phyloP scores from a whole-genome alignment of 2,329 filamentous ascomycete species.

The Epichloe bromicola region DNA sequence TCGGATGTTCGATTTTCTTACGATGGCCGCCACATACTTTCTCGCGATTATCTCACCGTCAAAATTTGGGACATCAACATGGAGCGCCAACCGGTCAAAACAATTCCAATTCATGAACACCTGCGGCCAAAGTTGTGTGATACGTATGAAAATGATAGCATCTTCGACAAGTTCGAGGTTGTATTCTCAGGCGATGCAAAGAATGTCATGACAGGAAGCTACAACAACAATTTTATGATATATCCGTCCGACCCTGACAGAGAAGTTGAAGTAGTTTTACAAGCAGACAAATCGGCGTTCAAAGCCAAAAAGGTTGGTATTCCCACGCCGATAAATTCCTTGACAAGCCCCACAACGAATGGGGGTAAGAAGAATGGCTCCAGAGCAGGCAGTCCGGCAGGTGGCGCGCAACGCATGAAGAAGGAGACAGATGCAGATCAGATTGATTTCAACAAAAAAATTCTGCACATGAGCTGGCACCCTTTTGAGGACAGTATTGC shows the following conservation, averaged over 20 bases:
- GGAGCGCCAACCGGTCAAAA: slow-evolving; percentile 95
- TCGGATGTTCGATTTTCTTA: slow-evolving; percentile 96
- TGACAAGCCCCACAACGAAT: slow-evolving; percentile 59
- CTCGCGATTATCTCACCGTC: slow-evolving; percentile 93
- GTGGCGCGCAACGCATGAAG: slow-evolving; percentile 75
- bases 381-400: slow-evolving; percentile 76
- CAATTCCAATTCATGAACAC: slow-evolving; percentile 96
- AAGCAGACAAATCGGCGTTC: slow-evolving; percentile 97
- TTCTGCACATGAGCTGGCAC: slow-evolving; percentile 99
- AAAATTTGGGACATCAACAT: slow-evolving; percentile 99
- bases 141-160: slow-evolving; percentile 98
- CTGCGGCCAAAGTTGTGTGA: slow-evolving; percentile 88
- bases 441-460: slow-evolving; percentile 99
- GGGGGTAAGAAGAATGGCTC: slow-evolving; percentile 79
- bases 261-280: slow-evolving; percentile 92
- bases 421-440: slow-evolving; percentile 99
- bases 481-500: slow-evolving; percentile 99
- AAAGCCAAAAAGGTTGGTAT: slow-evolving; percentile 99
- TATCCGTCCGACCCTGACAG: slow-evolving; percentile 93
- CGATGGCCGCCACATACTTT: slow-evolving; percentile 93
- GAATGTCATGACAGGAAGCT: slow-evolving; percentile 99
- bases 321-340: slow-evolving; percentile 85
- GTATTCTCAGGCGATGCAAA: slow-evolving; percentile 97
- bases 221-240: slow-evolving; percentile 99
- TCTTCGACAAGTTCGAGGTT: slow-evolving; percentile 99